Conservation (phyloP, 2,329 filamentous ascomycete genomes). For the Pyricularia pennisetigena region DNA sequence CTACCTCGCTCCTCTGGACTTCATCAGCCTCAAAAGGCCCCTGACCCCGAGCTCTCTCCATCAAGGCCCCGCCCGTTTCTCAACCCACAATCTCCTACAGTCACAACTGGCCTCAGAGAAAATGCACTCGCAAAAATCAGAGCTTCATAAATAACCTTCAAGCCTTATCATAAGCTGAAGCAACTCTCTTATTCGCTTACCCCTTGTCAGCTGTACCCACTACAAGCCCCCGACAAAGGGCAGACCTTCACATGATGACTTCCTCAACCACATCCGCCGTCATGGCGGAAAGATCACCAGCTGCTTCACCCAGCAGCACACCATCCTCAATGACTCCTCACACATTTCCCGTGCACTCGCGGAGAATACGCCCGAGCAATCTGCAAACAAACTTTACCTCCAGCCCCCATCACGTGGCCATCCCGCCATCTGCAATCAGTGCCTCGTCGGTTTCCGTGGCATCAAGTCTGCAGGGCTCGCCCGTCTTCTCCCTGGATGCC, state of each 20-base stretch:
- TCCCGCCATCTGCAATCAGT: slow-evolving; percentile 39
- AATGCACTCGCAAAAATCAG: slow-evolving; percentile 17
- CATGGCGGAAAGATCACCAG: slow-evolving; percentile 2
- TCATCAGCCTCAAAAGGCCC: not conserved
- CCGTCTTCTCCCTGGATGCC: slow-evolving; percentile 43
- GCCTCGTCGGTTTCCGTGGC: slow-evolving; percentile 35
- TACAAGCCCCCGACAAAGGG: not conserved
- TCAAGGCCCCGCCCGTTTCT: slow-evolving; percentile 8
- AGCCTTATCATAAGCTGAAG: slow-evolving; percentile 7
- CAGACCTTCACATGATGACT: not conserved
- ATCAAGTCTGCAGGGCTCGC: slow-evolving; percentile 46
- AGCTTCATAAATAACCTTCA: slow-evolving; percentile 13
- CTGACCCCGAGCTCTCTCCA: not conserved
- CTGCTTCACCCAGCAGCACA: slow-evolving; percentile 20
- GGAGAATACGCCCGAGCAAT: slow-evolving; percentile 33
- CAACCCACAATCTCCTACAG: slow-evolving; percentile 11
- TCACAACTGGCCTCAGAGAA: slow-evolving; percentile 10
- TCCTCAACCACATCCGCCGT: not conserved
- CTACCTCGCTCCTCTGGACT: not conserved
- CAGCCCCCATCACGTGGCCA: slow-evolving; percentile 25
- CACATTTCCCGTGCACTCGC: slow-evolving; percentile 19
- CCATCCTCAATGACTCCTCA: slow-evolving; percentile 31
- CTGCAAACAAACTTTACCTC: slow-evolving; percentile 35
- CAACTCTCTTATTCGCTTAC: not conserved
- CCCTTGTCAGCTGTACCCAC: not conserved